phyloP scores from a whole-genome alignment of 768 basidiomycete genomes.

The Suillus ampliporus region DNA sequence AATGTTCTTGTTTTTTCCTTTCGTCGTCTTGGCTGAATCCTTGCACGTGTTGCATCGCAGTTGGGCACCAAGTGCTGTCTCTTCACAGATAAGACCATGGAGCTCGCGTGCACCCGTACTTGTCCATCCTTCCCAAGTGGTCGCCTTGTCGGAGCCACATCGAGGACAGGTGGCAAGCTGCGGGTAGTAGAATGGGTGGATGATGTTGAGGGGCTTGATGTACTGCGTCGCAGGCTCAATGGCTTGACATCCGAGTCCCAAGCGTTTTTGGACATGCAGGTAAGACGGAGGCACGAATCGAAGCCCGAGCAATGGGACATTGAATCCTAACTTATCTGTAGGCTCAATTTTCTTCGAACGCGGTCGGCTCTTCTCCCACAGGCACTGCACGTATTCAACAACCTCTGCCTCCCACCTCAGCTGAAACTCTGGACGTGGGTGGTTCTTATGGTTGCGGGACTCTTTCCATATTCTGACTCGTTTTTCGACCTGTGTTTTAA shows the following conservation, averaged over 20 bases:
- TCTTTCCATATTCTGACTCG: slow-evolving; percentile 4
- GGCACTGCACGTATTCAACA: slow-evolving; percentile 25
- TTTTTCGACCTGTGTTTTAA: slow-evolving; percentile 8
- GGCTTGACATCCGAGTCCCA: too few species aligned
- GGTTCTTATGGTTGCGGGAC: slow-evolving; percentile 2
- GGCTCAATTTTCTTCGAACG: slow-evolving; percentile 11
- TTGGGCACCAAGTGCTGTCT: neutral
- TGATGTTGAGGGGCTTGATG: too few species aligned
- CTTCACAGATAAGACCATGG: neutral
- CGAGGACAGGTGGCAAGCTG: too few species aligned
- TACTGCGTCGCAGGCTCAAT: neutral
- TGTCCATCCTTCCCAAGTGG: neutral
- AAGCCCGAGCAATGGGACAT: slow-evolving; percentile 27
- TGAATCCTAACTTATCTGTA: slow-evolving; percentile 1
- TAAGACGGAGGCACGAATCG: slow-evolving; percentile 27
- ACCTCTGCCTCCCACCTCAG: slow-evolving; percentile 28
- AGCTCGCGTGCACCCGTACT: neutral
- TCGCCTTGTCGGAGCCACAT: too few species aligned
- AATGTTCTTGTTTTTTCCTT: too few species aligned
- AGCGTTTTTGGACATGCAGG: slow-evolving; percentile 13
- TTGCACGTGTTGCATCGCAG: neutral
- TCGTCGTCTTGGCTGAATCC: too few species aligned
- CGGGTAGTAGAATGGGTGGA: too few species aligned
- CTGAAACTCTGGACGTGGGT: slow-evolving; percentile 16
- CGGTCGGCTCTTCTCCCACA: slow-evolving; percentile 14